A percentile compares a stretch with the other conserved stretches of the same genome.
These are phyloP conservation scores for Stachybotrys elegans DNA, from an alignment of 2,329 filamentous ascomycete genomes.

Conservation along the genomic window DNA sequence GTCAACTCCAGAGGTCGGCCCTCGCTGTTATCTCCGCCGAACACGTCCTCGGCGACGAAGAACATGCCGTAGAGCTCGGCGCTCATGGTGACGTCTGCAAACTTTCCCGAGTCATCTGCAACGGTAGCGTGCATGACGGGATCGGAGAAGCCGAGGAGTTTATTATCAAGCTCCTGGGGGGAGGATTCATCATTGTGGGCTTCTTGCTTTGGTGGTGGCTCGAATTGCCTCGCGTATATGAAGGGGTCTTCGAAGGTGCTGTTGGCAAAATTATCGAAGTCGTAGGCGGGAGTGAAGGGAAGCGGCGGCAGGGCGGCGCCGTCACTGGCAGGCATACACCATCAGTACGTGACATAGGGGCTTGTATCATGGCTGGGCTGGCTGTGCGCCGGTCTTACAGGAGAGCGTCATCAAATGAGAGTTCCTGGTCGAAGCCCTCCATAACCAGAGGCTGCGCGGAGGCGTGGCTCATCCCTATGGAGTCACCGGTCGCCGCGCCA, in stretches of 20 bases:
- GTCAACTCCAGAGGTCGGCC: conserved; percentile 73
- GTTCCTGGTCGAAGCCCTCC: conserved; percentile 46
- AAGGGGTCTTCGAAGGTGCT: conserved; percentile 65
- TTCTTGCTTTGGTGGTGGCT: conserved; percentile 37
- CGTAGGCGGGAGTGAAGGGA: conserved; percentile 56
- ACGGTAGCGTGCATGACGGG: conserved; percentile 56
- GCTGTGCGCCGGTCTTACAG: conserved; percentile 51
- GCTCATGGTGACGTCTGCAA: conserved; percentile 60
- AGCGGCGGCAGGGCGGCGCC: conserved; percentile 27
- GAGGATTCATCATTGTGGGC: conserved; percentile 41
- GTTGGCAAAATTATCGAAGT: conserved; percentile 54
- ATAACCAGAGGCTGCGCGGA: conserved; percentile 36
- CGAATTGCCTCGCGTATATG: conserved; percentile 47
- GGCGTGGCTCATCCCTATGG: conserved; percentile 39
- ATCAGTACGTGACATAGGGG: conserved; percentile 14
- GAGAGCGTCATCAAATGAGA: conserved; percentile 51
- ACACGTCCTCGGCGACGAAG: conserved; percentile 79
- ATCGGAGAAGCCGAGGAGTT: conserved; percentile 69
- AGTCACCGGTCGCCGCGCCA: conserved; percentile 37
- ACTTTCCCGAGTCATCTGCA: conserved; percentile 60
- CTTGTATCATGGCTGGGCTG: conserved; percentile 6
- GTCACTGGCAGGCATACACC: conserved; percentile 20
- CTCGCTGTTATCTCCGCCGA: conserved; percentile 48
- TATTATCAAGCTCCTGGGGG: conserved; percentile 57
- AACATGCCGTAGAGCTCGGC: conserved; percentile 86